Evolutionary conservation across 1,284 basidiomycete species (phyloP), one percentile per base, ranked within the genome.

Genomic region (Ceratobasidium sp.): DNA sequence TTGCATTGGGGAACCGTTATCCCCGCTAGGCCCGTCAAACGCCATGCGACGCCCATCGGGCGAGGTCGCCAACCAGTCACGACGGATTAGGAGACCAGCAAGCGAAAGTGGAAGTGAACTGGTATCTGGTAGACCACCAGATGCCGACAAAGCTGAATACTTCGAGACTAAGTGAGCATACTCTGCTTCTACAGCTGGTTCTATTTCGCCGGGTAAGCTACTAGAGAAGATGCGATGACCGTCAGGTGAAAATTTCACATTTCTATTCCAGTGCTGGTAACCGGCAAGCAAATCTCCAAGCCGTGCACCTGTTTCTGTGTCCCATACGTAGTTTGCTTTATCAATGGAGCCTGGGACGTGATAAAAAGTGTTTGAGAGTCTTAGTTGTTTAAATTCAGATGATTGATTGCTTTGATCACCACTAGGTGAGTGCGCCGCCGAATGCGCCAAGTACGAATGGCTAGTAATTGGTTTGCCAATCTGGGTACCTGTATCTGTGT

Each of bases 301-400:
- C 10, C 10, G 10, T 2, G 50, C 6, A 18, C 64, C 62, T 2
- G 32, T 69, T 10, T 23, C 18, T 5, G 34, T 46, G 53, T 75
- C 67, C 74, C 73, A 75, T 12, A 74, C 16, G 3, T 64, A 53
- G 10, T 73, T 41, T n/a, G 74, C 61, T 2, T 41, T 10, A 43
- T 75, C 74, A 18, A 4, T 4, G 9, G 74, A 73, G 32, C 72
- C 72, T 12, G 43, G 52, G 28, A 36, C 61, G 23, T 50, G n/a
- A 30, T 16, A 32, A 10, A 3, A 8, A 23, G 30, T 30, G 23
- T 64, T 46, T 16, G 45, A 45, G 9, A 28, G 12, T 50, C 45
- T 1, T 46, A 50, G 10, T n/a, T 32, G 30, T 52, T 32, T 14
- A 9, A 39, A 8, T 39, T 4, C 28, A 32, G 9, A 39, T 59